Base-by-base conservation (phyloP, 2,329 filamentous ascomycete species). In the Exophiala calicioides region DNA sequence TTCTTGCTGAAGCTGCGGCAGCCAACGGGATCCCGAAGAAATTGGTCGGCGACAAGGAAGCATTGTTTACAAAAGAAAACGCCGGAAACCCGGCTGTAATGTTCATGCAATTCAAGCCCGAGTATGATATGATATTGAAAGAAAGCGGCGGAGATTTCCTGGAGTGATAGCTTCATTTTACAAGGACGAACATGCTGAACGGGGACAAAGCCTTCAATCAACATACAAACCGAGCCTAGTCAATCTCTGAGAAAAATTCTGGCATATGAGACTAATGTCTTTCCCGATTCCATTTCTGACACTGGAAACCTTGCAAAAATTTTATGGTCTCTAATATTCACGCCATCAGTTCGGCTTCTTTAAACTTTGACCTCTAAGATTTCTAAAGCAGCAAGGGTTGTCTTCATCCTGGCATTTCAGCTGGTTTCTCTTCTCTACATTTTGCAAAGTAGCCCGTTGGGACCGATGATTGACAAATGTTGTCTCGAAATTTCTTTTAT, bases 21-120 rank as follows among this genome's bases (percentile, higher is more conserved):
- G 75, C 74, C 84, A 84, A 1, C 70, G 80, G 3, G 84, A 74
- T 76, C 1, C 66, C 76, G 61, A 86, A 84, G 1, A 69, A 85
- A 15, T 82, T 84, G 64, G 83, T 89, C 57, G 70, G 74, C 6
- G 78, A 85, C 1, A 79, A 81, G 40, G 84, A 89, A 61, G 85
- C 86, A 1, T 69, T 63, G n/a, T 85, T 78, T 58, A 89, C 85
- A 0, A 81, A 79, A 10, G 58, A 79, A 83, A 64, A 75, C 78
- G 0, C 71, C 88, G 3, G 85, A 85, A 0, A 77, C 71, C 0
- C 72, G 76, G 15, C 60, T 62, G 27, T 81, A 79, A 1, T 85
- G 85, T 0, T 88, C 78, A 73, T 89, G 89, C 61, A 81, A 76
- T 58, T 81, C 4, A 82, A 82, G 68, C 84, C 85, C 10, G 58